Base-by-base conservation (phyloP, 495 filamentous ascomycete genomes). In the Penicillium alfredii region DNA sequence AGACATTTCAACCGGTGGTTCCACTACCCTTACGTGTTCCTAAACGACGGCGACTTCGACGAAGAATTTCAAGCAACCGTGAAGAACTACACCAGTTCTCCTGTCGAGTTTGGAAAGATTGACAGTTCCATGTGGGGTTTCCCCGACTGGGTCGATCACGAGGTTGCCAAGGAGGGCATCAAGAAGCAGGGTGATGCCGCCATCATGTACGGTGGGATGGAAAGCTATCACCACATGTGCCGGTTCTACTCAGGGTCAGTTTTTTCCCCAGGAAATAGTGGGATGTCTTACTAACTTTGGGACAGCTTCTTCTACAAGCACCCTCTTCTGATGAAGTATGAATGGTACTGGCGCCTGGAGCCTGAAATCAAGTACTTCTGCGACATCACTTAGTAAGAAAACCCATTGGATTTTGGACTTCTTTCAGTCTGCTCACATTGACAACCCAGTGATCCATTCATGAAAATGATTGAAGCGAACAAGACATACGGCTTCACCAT, bases 341-440 rank as follows among this genome's bases (percentile, higher is more conserved):
- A 96, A 58, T 99, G 92, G 92, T 99, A 99, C 69, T 99, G 92
- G 92, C 87, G 92, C 30, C 65, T 99, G 63, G 92, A 99, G 78
- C 92, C 92, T 56, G 92, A 99, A 63, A 97, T 99, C 81, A 96
- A 90, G 70, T 99, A 97, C 72, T 99, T 97, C 72, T 99, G 92
- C 60, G 92, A 99, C 51, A 95, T 99, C 45, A 99, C 92, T 42
- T 99, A 99, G 89, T 96, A 83, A 52, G 83, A n/a, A n/a, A n/a
- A n/a, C n/a, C n/a, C n/a, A n/a, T n/a, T n/a, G n/a, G n/a, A n/a
- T n/a, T n/a, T n/a, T n/a, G n/a, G n/a, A n/a, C n/a, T n/a, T n/a
- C n/a, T n/a, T n/a, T n/a, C n/a, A n/a, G n/a, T n/a, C n/a, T n/a
- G n/a, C n/a, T n/a, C n/a, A n/a, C n/a, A n/a, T n/a, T n/a, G n/a